A percentile compares a stretch with the other conserved stretches of the same genome.
phyloP scores from a whole-genome alignment of 1,284 basidiomycete genomes.

The Leccinum pachyderme region DNA sequence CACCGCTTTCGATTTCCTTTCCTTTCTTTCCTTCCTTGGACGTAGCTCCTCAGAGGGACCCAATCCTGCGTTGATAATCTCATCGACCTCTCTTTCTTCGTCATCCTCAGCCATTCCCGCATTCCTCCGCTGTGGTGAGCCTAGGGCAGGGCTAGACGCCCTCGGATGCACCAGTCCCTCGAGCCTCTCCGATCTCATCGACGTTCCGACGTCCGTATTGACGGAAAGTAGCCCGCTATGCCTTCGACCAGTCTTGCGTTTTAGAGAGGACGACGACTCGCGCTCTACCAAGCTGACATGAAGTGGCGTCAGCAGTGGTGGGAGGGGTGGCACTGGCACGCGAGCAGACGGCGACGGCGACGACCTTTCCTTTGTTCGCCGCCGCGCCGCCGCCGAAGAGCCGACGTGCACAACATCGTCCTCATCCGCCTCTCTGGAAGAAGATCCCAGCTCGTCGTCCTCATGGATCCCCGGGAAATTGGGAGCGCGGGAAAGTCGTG shows the following conservation, averaged over 20 bases:
- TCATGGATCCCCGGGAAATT: conserved; percentile 65
- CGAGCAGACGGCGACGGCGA: conserved; percentile 44
- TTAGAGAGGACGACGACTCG: conserved; percentile 30
- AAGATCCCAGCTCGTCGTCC: conserved; percentile 55
- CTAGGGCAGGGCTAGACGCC: conserved; percentile 63
- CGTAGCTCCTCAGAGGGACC: conserved; percentile 19
- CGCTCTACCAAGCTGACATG: conserved; percentile 34
- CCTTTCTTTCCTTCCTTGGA: conserved; percentile 40
- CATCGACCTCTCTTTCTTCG: conserved; percentile 44
- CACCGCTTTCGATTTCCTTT: conserved; percentile 39
- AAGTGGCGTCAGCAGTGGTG: conserved; percentile 29
- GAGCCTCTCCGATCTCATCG: conserved; percentile 21
- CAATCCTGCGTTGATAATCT: conserved; percentile 17
- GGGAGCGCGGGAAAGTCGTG: conserved; percentile 63
- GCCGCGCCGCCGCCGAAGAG: conserved; percentile 30
- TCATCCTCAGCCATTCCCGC: conserved; percentile 57
- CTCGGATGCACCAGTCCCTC: conserved; percentile 44
- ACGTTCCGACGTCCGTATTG: conserved; percentile 21
- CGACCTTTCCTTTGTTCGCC: conserved; percentile 40
- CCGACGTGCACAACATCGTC: conserved; percentile 35
- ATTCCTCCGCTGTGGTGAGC: conserved; percentile 56
- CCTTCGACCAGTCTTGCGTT: conserved; percentile 54
- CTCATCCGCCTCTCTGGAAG: conserved; percentile 41
- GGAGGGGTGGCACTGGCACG: conserved; percentile 10
- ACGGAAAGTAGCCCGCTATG: conserved; percentile 64